A percentile compares a stretch with the other conserved stretches of the same genome.
phyloP scores from a whole-genome alignment of 345 rosid species.

The Euphorbia peplus region DNA sequence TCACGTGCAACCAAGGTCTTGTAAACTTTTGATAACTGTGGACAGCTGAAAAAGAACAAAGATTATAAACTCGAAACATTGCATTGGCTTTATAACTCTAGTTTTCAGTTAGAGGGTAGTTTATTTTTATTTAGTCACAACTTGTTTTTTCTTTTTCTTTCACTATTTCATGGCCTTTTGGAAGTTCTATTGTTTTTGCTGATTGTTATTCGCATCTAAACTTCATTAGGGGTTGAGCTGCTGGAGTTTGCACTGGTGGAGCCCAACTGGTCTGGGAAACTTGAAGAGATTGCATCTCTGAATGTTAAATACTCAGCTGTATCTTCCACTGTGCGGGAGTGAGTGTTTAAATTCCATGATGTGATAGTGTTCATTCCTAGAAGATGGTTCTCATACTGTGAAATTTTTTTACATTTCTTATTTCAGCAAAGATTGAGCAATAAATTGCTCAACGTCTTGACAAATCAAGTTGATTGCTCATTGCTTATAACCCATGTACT shows the following conservation, averaged over 20 bases:
- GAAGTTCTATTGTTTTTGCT: conserved; percentile 17
- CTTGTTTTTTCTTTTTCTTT: background rate
- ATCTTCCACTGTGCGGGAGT: conserved; percentile 52
- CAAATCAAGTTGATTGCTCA: background rate
- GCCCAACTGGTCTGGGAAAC: conserved; percentile 64
- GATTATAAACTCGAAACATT: background rate
- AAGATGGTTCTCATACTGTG: background rate
- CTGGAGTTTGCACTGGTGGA: conserved; percentile 63
- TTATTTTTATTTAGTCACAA: background rate
- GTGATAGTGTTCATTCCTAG: background rate
- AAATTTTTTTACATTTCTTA: background rate
- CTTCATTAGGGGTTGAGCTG: conserved; percentile 66
- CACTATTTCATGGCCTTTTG: conserved; percentile 15
- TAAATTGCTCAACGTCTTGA: background rate
- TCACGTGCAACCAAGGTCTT: background rate
- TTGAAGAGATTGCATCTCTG: conserved; percentile 55
- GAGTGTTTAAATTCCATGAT: conserved; percentile 34
- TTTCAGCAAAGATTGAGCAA: background rate
- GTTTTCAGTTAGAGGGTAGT: background rate
- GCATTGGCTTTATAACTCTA: background rate
- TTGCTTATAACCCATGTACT: background rate
- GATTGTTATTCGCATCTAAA: conserved; percentile 16
- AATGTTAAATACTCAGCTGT: conserved; percentile 60
- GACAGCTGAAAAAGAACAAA: background rate
- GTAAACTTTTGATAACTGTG: background rate